A percentile compares a stretch with the other conserved stretches of the same genome.
Conservation (phyloP, 768 basidiomycete species). For the Russula sp. region DNA sequence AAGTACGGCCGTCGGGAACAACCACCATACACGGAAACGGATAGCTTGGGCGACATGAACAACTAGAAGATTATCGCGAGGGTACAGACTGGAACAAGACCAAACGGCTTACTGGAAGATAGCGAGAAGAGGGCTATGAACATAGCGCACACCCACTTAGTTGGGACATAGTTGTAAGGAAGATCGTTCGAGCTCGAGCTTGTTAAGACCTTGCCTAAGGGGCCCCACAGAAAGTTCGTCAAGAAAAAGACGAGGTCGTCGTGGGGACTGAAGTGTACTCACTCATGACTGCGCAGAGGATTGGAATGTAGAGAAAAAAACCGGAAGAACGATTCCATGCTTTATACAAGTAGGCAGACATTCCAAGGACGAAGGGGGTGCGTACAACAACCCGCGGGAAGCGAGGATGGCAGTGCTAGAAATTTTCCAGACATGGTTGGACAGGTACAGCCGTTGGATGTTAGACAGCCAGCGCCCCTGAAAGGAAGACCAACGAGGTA, state of each 20-base stretch:
- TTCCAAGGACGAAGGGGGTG: background rate
- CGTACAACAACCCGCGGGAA: background rate
- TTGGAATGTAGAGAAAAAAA: no score
- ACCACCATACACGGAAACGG: slow-evolving; percentile 29
- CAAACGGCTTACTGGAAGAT: background rate
- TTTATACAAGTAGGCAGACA: background rate
- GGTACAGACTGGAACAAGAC: no score
- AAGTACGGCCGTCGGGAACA: slow-evolving; percentile 19
- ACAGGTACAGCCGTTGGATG: background rate
- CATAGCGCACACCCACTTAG: slow-evolving; percentile 10
- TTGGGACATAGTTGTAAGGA: slow-evolving; percentile 10
- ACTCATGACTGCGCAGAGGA: background rate
- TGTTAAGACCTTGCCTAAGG: background rate
- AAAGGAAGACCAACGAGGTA: background rate
- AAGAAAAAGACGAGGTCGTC: background rate
- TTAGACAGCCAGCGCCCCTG: background rate
- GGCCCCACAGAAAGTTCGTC: background rate
- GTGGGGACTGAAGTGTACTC: background rate
- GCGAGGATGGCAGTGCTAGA: no score
- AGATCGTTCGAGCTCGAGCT: background rate
- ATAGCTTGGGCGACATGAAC: no score
- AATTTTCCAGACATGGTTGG: background rate
- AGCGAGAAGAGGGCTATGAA: slow-evolving; percentile 5
- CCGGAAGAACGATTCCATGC: no score
- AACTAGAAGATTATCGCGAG: no score